These are phyloP conservation scores for Rhodotorula glutinis DNA, from an alignment of 1,284 basidiomycete species.

Conservation along the genomic window DNA sequence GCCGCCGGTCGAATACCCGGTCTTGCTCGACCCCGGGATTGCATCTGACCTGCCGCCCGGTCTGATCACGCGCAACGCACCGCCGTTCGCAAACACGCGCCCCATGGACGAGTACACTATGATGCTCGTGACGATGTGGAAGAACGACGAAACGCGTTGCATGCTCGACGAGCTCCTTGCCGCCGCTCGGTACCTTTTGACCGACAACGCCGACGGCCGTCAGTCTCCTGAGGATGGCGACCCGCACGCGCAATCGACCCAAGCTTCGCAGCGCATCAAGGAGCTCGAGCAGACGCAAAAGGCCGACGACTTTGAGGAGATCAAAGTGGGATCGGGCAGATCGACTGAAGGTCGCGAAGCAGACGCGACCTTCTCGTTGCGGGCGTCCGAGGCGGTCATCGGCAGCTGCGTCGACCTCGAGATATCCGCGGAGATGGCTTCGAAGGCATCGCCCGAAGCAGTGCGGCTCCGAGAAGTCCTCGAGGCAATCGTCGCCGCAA, in stretches of 20 bases:
- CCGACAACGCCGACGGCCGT: neutral
- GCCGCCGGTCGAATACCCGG: conserved; percentile 47
- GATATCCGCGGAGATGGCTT: conserved; percentile 32
- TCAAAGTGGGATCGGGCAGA: conserved; percentile 49
- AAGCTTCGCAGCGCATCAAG: conserved; percentile 22
- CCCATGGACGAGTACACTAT: conserved; percentile 3
- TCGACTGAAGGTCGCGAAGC: conserved; percentile 40
- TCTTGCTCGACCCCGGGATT: conserved; percentile 61
- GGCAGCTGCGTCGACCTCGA: conserved; percentile 23
- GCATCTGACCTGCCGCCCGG: conserved; percentile 65
- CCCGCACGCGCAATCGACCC: conserved; percentile 39
- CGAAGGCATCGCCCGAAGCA: conserved; percentile 1
- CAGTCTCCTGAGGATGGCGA: neutral
- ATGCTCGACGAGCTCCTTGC: conserved; percentile 27
- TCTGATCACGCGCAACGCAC: conserved; percentile 46
- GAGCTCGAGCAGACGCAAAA: conserved; percentile 41
- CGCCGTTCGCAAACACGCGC: neutral
- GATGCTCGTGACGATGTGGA: conserved; percentile 23
- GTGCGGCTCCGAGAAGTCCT: conserved; percentile 53
- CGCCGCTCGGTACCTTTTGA: conserved; percentile 24
- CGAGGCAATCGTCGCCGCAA: conserved; percentile 57
- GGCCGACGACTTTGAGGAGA: conserved; percentile 65
- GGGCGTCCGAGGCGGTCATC: conserved; percentile 15
- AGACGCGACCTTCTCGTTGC: neutral
- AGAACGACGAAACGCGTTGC: neutral